Percentiles rank a stretch among this genome's conserved stretches.
Conservation (phyloP, 1,284 basidiomycete species). For the Termitomyces sp. region DNA sequence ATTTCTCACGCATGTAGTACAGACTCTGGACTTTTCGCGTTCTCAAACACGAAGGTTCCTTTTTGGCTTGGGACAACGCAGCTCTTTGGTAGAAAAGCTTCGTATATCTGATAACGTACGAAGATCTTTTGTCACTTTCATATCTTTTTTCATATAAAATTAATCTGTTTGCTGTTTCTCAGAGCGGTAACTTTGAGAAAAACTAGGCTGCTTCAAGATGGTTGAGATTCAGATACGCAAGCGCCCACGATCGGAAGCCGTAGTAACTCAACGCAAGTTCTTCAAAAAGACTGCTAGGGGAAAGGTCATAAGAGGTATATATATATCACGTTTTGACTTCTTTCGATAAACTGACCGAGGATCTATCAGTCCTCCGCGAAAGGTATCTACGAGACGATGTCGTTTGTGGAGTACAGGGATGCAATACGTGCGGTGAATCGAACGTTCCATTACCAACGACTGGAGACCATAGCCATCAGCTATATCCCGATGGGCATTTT, state of each 20-base stretch:
- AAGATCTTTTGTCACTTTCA: no score
- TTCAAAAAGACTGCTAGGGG: slow-evolving; percentile 93
- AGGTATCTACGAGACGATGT: slow-evolving; percentile 93
- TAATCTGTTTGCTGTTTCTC: background rate
- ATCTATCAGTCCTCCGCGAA: slow-evolving; percentile 75
- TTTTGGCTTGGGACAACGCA: no score
- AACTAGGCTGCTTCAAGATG: slow-evolving; percentile 24
- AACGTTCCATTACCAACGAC: slow-evolving; percentile 41
- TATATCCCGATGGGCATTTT: slow-evolving; percentile 69
- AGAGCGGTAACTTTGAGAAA: background rate
- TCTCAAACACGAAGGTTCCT: no score
- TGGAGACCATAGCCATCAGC: slow-evolving; percentile 50
- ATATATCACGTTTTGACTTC: slow-evolving; percentile 23
- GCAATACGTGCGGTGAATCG: slow-evolving; percentile 52
- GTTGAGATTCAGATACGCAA: slow-evolving; percentile 77
- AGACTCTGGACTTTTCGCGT: no score
- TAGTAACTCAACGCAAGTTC: slow-evolving; percentile 81
- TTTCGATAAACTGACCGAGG: background rate
- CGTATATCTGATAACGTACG: no score
- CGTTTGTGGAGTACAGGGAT: slow-evolving; percentile 80
- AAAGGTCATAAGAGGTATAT: slow-evolving; percentile 85
- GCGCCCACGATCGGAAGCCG: slow-evolving; percentile 66
- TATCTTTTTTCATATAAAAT: background rate
- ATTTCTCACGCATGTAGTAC: no score
- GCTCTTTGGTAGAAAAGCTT: no score